Evolutionary conservation across 1,284 basidiomycete species (phyloP), one percentile per base, ranked within the genome.

Genomic region (Austroboletus niveus): DNA sequence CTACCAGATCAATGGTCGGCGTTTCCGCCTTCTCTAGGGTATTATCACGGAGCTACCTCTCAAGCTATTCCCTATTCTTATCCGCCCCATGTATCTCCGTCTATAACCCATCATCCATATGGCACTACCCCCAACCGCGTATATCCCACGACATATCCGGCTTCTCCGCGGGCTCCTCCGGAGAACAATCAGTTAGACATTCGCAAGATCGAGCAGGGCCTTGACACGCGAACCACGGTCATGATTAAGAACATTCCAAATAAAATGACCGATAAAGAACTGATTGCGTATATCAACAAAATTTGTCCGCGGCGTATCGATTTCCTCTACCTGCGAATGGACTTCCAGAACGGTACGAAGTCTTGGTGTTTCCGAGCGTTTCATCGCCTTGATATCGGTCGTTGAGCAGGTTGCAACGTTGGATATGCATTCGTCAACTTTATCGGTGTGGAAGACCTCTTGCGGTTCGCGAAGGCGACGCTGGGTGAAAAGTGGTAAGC

Each of bases 191-290:
- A 82, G 58, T 70, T 94, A 29, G 82, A 89, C 63, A 69, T 92
- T 29, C 76, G 72, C 31, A 75, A 76, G 51, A 91, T 94, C 61
- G 86, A 87, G 66, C 78, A 76, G 32, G 91, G 92, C 0, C 67
- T 78, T 49, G 91, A 94, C 61, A 90, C 85, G 32, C 76, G 91
- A 38, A 92, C 90, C 22, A 92, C 90, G 11, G 82, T 90, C 45
- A 92, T 92, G 89, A 84, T 89, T 57, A 89, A 92, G 72, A 94
- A 94, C 62, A 88, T 94, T 42, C 90, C 90, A 2, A 93, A 92
- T 70, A 92, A 92, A 71, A 89, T 93, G 87, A 86, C 77, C 49
- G 87, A 91, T 67, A 77, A 74, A 61, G 88, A 92, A 58, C 68
- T 93, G 57, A 75, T 85, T 60, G 69, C 69, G 38, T 91, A 83